Evolutionary conservation across 2,329 filamentous ascomycete species (phyloP).

Genomic region (Colletotrichum karsti): DNA sequence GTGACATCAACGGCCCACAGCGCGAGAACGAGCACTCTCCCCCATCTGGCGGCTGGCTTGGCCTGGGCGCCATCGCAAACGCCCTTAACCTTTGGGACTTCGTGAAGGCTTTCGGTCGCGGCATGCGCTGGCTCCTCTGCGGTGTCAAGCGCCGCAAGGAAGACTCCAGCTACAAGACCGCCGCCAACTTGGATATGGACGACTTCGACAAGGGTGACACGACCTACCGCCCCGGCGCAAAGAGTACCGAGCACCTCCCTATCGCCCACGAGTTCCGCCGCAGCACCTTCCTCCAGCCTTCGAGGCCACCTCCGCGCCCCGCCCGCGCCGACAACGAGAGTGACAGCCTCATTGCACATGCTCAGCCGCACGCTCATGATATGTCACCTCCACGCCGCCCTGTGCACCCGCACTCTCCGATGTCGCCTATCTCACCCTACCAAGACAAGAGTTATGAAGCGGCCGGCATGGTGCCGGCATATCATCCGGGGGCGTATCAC

Average conservation of each 20-base stretch:
- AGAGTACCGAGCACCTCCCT: constrained; percentile 48
- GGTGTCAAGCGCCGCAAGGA: constrained; percentile 70
- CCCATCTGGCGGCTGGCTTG: constrained; percentile 72
- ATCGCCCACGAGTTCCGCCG: constrained; percentile 49
- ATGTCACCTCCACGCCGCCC: constrained; percentile 21
- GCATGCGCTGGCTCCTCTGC: constrained; percentile 82
- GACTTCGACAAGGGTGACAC: constrained; percentile 41
- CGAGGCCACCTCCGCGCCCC: constrained; percentile 30
- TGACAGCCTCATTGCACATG: constrained; percentile 51
- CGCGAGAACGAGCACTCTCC: constrained; percentile 52
- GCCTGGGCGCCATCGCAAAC: constrained; percentile 72
- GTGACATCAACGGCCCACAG: constrained; percentile 48
- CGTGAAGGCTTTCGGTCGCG: constrained; percentile 79
- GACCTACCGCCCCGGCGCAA: constrained; percentile 36
- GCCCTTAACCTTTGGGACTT: constrained; percentile 86
- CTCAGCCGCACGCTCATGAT: constrained; percentile 35
- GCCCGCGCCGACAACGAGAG: constrained; percentile 44
- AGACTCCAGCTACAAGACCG: constrained; percentile 58
- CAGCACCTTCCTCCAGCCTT: constrained; percentile 34
- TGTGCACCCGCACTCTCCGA: not conserved
- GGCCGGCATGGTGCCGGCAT: constrained; percentile 3
- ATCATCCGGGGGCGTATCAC: not conserved
- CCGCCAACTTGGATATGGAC: constrained; percentile 46
- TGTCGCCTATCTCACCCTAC: constrained; percentile 17
- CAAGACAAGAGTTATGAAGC: constrained; percentile 14